These are phyloP conservation scores for Phytophthora capsici DNA, from an alignment of 352 stramenopile genomes.

Conservation along the genomic window DNA sequence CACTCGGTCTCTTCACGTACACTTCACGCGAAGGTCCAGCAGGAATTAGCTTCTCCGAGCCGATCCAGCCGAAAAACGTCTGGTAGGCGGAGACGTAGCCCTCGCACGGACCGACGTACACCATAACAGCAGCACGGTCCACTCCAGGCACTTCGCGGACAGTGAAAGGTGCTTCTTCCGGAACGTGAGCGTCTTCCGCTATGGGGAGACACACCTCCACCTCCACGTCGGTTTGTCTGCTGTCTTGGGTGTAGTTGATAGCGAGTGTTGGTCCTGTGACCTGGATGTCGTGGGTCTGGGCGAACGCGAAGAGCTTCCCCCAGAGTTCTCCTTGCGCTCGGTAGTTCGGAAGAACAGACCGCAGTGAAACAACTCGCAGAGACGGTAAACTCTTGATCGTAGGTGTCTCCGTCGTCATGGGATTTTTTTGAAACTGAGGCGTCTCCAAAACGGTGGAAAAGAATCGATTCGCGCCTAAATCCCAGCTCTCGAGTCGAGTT, in stretches of 20 bases:
- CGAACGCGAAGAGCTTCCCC: slow-evolving; percentile 34
- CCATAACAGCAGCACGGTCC: slow-evolving; percentile 37
- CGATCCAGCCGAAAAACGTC: slow-evolving; percentile 49
- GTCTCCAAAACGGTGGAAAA: slow-evolving; percentile 6
- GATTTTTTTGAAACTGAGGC: background rate
- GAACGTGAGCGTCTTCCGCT: slow-evolving; percentile 19
- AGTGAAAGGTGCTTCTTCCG: slow-evolving; percentile 24
- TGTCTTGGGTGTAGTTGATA: slow-evolving; percentile 47
- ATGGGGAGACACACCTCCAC: slow-evolving; percentile 61
- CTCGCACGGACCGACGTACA: slow-evolving; percentile 43
- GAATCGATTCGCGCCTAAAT: slow-evolving; percentile 16
- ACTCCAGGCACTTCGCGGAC: slow-evolving; percentile 30
- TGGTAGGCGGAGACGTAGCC: slow-evolving; percentile 36
- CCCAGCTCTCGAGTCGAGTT: slow-evolving; percentile 1
- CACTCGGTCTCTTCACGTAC: slow-evolving; percentile 44
- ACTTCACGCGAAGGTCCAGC: slow-evolving; percentile 45
- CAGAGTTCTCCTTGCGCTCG: slow-evolving; percentile 42
- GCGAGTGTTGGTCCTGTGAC: slow-evolving; percentile 40
- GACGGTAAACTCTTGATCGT: slow-evolving; percentile 32
- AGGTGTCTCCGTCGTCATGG: slow-evolving; percentile 7
- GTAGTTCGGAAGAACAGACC: slow-evolving; percentile 43
- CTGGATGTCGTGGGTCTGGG: slow-evolving; percentile 22
- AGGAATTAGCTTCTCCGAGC: slow-evolving; percentile 32
- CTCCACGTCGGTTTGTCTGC: slow-evolving; percentile 54
- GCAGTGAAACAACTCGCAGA: slow-evolving; percentile 35